Conservation (phyloP, 805 yeast genomes). For the Wickerhamomyces silvicola region DNA sequence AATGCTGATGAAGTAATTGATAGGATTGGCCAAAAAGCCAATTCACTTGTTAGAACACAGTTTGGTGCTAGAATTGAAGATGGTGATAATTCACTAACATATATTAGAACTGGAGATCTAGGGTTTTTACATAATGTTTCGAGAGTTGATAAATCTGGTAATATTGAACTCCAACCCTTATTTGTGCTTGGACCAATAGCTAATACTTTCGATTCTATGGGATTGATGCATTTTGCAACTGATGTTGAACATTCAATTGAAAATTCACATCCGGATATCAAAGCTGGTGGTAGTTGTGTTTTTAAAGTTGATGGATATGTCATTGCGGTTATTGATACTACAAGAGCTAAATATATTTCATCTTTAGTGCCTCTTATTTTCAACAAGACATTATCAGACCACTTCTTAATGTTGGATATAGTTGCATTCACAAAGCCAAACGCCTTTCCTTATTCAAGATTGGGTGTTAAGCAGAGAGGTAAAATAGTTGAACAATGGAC, state of each 20-base stretch:
- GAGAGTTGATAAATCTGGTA: constrained; percentile 34
- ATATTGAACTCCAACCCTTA: constrained; percentile 57
- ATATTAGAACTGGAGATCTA: constrained; percentile 86
- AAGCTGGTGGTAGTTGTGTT: constrained; percentile 56
- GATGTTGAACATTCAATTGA: constrained; percentile 75
- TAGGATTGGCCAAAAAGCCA: constrained; percentile 34
- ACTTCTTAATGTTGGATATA: constrained; percentile 76
- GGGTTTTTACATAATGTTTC: constrained; percentile 83
- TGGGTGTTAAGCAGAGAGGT: constrained; percentile 74
- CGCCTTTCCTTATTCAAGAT: constrained; percentile 59
- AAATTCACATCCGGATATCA: constrained; percentile 38
- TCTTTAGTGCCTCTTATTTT: constrained; percentile 80
- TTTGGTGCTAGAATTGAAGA: constrained; percentile 58
- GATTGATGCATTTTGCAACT: constrained; percentile 82
- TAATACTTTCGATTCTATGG: constrained; percentile 86
- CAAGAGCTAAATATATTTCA: constrained; percentile 46
- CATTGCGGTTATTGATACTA: constrained; percentile 65
- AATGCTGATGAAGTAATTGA: constrained; percentile 55
- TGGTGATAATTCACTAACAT: constrained; percentile 57
- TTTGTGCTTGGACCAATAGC: constrained; percentile 80
- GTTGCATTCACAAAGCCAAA: constrained; percentile 70
- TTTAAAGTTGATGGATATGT: constrained; percentile 79
- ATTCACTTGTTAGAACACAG: constrained; percentile 29
- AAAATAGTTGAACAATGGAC: constrained; percentile 55
- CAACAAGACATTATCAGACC: constrained; percentile 69